These are phyloP conservation scores for Macrolepiota albuminosa DNA, from an alignment of 768 basidiomycete genomes.

Conservation along the genomic window DNA sequence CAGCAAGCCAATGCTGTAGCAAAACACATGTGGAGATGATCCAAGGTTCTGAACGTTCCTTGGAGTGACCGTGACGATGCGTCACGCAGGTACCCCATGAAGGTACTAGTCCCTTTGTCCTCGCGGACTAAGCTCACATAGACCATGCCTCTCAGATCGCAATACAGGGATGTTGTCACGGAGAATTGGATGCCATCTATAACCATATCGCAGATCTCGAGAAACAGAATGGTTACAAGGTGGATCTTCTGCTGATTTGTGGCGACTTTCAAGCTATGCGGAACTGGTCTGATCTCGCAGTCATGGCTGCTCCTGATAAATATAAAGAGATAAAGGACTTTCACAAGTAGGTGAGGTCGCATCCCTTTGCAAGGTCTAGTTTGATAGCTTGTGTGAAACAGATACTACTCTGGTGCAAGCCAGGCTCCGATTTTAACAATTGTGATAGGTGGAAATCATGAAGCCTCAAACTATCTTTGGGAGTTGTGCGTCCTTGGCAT, in stretches of 20 bases:
- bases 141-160: conserved; percentile 52
- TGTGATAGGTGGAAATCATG: conserved; percentile 97
- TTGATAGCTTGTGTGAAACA: conserved; percentile 18
- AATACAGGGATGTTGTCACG: conserved; percentile 94
- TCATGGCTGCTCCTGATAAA: conserved; percentile 89
- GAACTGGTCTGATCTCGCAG: conserved; percentile 78
- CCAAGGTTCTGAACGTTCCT: too few species aligned
- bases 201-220: conserved; percentile 62
- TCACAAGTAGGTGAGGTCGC: conserved; percentile 50
- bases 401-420: conserved; percentile 84
- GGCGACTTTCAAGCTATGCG: conserved; percentile 96
- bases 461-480: conserved; percentile 95
- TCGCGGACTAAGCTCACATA: neutral
- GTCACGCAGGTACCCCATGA: neutral
- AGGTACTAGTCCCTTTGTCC: neutral
- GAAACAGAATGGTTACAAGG: conserved; percentile 50
- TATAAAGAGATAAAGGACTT: conserved; percentile 84
- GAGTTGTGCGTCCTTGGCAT: conserved; percentile 62
- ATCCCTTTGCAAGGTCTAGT: neutral
- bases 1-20: too few species aligned
- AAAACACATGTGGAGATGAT: too few species aligned
- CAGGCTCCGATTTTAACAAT: conserved; percentile 85
- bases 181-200: conserved; percentile 88
- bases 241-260: conserved; percentile 87
- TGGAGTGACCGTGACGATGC: neutral